Base-by-base conservation (phyloP, 495 filamentous ascomycete genomes). In the Parathielavia hyrcaniae region DNA sequence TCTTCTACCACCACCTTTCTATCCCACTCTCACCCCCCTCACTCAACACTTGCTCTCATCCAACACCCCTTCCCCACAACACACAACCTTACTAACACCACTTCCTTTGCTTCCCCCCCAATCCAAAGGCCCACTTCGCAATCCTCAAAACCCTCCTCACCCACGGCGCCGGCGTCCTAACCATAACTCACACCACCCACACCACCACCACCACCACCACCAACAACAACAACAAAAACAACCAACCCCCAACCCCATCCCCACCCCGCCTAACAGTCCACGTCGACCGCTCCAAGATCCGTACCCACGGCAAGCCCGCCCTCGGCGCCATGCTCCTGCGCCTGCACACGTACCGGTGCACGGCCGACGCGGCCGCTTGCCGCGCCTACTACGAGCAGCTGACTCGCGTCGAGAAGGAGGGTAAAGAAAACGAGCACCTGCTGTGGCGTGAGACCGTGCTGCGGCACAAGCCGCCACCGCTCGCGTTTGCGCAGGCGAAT, bases 311-410 rank as follows among this genome's bases (percentile, higher is more conserved):
- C 0, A 77, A 74, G 50, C 67, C 68, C 0, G 76, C 72, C 13
- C 65, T 80, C 19, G 75, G 70, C 39, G 60, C 61, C 14, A 70
- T 79, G 67, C 67, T 80, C 9, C 58, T 73, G 23, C 65, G 59
- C 13, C 59, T 79, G 16, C 75, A 81, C 54, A 75, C 78, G 39
- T 75, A 73, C 55, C 72, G 74, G 12, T 79, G 69, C 50, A 80
- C 77, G 17, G 77, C 75, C 1, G 73, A 79, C 59, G 68, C 71
- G 5, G 54, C 65, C 5, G 59, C 57, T 19, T 76, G 74, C 53
- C 64, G 69, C 2, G 41, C 55, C 5, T 74, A 73, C 49, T 79
- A 74, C 60, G 72, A 74, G 47, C 62, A 69, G 10, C 69, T 78
- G 1, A 68, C 75, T 9, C 35, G 50, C 19, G 74, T 78, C 8